Evolutionary conservation across 2,329 filamentous ascomycete species (phyloP).

Genomic region (Diplodia corticola): DNA sequence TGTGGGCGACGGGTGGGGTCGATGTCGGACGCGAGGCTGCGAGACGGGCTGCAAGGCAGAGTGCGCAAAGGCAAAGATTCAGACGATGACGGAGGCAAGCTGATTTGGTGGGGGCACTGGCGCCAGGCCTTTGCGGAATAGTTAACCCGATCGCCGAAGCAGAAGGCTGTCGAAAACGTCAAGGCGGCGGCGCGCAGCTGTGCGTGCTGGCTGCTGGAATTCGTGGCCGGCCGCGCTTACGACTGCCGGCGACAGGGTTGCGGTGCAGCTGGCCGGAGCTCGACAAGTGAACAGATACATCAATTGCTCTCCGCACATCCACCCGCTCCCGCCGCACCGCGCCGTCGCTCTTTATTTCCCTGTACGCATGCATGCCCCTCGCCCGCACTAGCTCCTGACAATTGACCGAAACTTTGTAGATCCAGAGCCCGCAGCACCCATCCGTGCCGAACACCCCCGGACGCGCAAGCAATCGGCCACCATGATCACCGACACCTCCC

Average conservation of each 20-base stretch:
- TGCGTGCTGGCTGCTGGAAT: background rate
- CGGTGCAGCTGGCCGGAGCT: conserved; percentile 11
- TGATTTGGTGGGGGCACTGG: conserved; percentile 10
- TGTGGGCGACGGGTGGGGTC: background rate
- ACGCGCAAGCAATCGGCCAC: conserved; percentile 35
- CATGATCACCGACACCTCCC: conserved; percentile 93
- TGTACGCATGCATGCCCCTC: background rate
- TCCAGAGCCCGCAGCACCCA: background rate
- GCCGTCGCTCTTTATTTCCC: background rate
- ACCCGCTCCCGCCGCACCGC: background rate
- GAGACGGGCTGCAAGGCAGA: background rate
- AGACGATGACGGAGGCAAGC: conserved; percentile 20
- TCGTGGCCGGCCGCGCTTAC: conserved; percentile 17
- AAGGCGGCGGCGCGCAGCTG: background rate
- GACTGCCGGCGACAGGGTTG: background rate
- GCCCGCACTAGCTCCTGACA: background rate
- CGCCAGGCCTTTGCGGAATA: background rate
- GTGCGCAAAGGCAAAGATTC: conserved; percentile 4
- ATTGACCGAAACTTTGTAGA: background rate
- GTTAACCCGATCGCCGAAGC: conserved; percentile 13
- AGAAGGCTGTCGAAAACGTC: background rate
- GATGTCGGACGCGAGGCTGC: background rate
- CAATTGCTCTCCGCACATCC: conserved; percentile 5
- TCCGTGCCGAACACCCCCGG: background rate
- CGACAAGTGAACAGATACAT: conserved; percentile 22